Conservation (phyloP, 2,329 filamentous ascomycete species). For the Fusarium sp. region DNA sequence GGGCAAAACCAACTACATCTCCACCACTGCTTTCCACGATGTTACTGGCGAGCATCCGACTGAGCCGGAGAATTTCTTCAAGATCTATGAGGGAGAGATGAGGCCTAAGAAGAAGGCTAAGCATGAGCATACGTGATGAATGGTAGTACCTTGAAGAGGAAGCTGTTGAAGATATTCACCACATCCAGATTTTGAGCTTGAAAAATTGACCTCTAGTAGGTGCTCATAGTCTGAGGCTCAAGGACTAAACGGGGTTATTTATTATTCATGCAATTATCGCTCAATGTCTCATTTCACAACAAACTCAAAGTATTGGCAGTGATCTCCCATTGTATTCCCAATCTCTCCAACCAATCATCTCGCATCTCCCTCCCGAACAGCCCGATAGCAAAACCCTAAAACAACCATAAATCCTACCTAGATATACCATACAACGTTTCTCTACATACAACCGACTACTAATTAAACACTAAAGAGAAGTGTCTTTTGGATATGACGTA, state of each 20-base stretch:
- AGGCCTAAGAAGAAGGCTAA: slow-evolving; percentile 18
- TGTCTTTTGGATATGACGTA: background rate
- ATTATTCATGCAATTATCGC: rapidly evolving
- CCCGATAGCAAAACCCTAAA: background rate
- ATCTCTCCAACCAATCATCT: background rate
- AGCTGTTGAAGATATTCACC: rapidly evolving
- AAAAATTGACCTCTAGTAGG: rapidly evolving
- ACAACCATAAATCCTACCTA: background rate
- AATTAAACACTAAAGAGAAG: background rate
- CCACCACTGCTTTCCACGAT: background rate
- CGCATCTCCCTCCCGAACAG: background rate
- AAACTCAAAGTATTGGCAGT: background rate
- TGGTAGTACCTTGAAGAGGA: rapidly evolving
- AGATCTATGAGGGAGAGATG: slow-evolving; percentile 12
- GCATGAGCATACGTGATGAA: background rate
- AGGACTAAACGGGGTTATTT: no score
- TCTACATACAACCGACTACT: background rate
- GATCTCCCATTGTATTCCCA: background rate
- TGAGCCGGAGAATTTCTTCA: slow-evolving; percentile 5
- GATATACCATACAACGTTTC: background rate
- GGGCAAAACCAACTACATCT: slow-evolving; percentile 15
- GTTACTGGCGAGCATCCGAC: slow-evolving; percentile 9
- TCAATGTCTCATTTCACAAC: background rate
- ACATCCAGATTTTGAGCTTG: no score
- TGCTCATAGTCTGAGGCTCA: no score